Evolutionary conservation across 495 filamentous ascomycete genomes (phyloP).

Genomic region (Neurospora sp.): DNA sequence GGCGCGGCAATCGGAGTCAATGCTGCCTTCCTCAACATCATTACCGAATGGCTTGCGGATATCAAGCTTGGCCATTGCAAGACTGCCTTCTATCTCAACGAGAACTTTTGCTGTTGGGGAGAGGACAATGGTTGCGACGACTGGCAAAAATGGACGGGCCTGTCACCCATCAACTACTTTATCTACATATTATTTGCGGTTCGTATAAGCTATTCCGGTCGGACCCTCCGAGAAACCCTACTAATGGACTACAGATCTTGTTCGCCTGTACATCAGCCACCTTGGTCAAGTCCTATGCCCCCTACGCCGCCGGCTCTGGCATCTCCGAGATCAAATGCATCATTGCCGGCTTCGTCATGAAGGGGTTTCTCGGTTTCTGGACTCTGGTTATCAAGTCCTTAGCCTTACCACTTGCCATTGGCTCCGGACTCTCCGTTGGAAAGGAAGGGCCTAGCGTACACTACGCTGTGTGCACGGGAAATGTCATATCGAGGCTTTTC

Average conservation of each 20-base stretch:
- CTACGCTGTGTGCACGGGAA: slow-evolving; percentile 95
- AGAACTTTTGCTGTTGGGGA: slow-evolving; percentile 98
- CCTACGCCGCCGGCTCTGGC: slow-evolving; percentile 92
- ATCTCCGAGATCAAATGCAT: slow-evolving; percentile 99
- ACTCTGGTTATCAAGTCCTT: slow-evolving; percentile 93
- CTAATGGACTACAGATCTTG: slow-evolving; percentile 43
- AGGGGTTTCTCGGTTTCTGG: slow-evolving; percentile 89
- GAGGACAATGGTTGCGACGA: slow-evolving; percentile 80
- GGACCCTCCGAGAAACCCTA: background rate
- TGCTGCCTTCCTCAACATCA: slow-evolving; percentile 87
- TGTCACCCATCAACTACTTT: slow-evolving; percentile 72
- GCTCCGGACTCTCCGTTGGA: slow-evolving; percentile 87
- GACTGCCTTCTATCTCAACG: slow-evolving; percentile 94
- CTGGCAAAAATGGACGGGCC: slow-evolving; percentile 82
- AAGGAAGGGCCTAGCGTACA: slow-evolving; percentile 98
- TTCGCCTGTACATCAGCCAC: slow-evolving; percentile 77
- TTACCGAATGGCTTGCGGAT: slow-evolving; percentile 95
- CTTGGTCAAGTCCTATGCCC: slow-evolving; percentile 87
- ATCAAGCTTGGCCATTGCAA: slow-evolving; percentile 91
- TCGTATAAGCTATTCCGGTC: slow-evolving; percentile 17
- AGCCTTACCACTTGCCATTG: slow-evolving; percentile 83
- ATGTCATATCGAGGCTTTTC: slow-evolving; percentile 90
- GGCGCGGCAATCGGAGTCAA: slow-evolving; percentile 88
- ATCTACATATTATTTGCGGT: slow-evolving; percentile 86
- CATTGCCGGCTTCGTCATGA: slow-evolving; percentile 99